Percentiles rank a stretch among this genome's conserved stretches.
phyloP scores from a whole-genome alignment of 352 stramenopile species.

The Phytophthora colocasiae region DNA sequence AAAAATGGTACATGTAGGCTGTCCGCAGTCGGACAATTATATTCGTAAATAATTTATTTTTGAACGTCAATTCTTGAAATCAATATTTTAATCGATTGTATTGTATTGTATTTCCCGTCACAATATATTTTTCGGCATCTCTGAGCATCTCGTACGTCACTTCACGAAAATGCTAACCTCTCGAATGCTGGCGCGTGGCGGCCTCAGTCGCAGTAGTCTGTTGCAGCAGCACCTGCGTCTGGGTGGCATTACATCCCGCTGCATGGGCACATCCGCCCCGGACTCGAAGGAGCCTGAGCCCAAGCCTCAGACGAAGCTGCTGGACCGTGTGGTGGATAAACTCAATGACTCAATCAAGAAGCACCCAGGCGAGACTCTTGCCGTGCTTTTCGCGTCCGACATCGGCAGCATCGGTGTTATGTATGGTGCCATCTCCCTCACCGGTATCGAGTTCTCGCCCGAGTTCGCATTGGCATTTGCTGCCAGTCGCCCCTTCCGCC shows the following conservation, averaged over 20 bases:
- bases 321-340: constrained; percentile 75
- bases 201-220: constrained; percentile 1
- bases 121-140: too few species aligned
- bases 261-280: constrained; percentile 9
- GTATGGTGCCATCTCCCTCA: constrained; percentile 75
- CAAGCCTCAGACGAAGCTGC: constrained; percentile 33
- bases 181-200: constrained; percentile 11
- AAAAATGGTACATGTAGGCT: too few species aligned
- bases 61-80: too few species aligned
- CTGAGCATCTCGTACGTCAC: too few species aligned
- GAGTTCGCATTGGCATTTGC: constrained; percentile 89
- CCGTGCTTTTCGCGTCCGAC: constrained; percentile 81
- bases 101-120: too few species aligned
- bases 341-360: constrained; percentile 84
- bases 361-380: constrained; percentile 77
- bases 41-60: too few species aligned
- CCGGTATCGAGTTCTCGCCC: constrained; percentile 76
- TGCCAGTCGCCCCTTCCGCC: constrained; percentile 82
- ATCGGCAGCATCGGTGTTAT: constrained; percentile 83
- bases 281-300: constrained; percentile 2
- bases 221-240: constrained; percentile 12
- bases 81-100: too few species aligned
- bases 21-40: too few species aligned
- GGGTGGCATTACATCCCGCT: constrained; percentile 6
- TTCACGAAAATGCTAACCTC: too few species aligned